Base-by-base conservation (phyloP, 2,329 filamentous ascomycete genomes). In the Arthrobotrys iridis region DNA sequence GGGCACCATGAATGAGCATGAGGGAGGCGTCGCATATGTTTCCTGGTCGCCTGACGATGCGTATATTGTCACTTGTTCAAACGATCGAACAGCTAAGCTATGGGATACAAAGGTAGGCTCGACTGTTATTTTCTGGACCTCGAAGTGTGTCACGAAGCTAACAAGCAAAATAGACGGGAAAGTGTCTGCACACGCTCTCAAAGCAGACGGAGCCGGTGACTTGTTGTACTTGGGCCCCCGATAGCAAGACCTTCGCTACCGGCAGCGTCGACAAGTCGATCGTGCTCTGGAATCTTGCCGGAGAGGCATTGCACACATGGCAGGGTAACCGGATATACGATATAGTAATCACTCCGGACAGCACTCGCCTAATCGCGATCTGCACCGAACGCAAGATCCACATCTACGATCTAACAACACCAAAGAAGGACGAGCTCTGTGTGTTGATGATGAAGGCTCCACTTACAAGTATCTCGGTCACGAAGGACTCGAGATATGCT, bases 1-100 rank as follows among this genome's bases (percentile, higher is more conserved):
- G 2, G 86, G 89, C 66, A 85, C 82, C 48, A 83, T 96, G 7
- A 84, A 84, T 3, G 88, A 90, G 2, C 92, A 96, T 79, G 85
- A 87, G 0, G 84, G 84, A 1, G 90, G 91, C 0, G 90, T 97
- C 10, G 90, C 91, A 18, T 93, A 93, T 79, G 83, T 96, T 2
- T 86, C 92, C 0, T 99, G 95, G 92, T 97, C 93, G 80, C 95
- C 93, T 3, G 93, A 99, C 81, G 92, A 96, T 82, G 87, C 87
- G 0, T 92, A 92, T 83, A 85, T 99, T 33, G 88, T 98, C 40
- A 94, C 91, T 13, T 98, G 94, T 81, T 91, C 88, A 13, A 86
- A 88, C 77, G 92, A 96, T 80, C 87, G 87, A 48, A 87, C 86
- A 76, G 93, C 92, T 0, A 87, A 90, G 35, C 82, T 97, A 76